Evolutionary conservation across 352 stramenopile genomes (phyloP).

Genomic region (Phytophthora ramorum): DNA sequence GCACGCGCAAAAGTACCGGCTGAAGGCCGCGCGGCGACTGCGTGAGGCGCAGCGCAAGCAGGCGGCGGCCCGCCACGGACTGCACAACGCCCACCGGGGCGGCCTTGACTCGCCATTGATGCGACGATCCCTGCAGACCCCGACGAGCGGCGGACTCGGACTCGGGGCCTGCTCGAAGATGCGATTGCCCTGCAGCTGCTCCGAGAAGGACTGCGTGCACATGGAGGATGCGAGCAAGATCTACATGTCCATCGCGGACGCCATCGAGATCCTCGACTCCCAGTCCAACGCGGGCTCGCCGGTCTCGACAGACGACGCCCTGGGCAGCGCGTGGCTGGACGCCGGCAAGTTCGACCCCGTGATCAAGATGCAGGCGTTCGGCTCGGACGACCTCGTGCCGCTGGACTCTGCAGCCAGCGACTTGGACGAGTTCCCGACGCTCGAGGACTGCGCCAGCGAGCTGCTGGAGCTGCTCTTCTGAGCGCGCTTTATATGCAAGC

Average conservation of each 20-base stretch:
- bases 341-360: conserved; percentile 21
- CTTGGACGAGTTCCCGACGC: conserved; percentile 53
- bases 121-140: conserved; percentile 23
- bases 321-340: conserved; percentile 27
- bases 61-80: conserved; percentile 43
- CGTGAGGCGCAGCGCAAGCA: conserved; percentile 63
- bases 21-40: conserved; percentile 67
- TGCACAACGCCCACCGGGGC: conserved; percentile 34
- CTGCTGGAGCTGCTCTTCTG: conserved; percentile 76
- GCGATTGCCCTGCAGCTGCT: conserved; percentile 36
- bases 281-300: conserved; percentile 28
- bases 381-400: conserved; percentile 30
- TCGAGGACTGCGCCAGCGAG: conserved; percentile 72
- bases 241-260: conserved; percentile 57
- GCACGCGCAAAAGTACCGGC: conserved; percentile 79
- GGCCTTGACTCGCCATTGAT: conserved; percentile 4
- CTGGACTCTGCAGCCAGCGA: conserved; percentile 46
- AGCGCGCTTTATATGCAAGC: conserved; percentile 4
- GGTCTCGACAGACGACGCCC: conserved; percentile 33
- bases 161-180: conserved; percentile 45
- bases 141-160: conserved; percentile 25
- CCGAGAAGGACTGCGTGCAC: conserved; percentile 41
- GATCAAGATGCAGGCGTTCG: conserved; percentile 27
- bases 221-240: conserved; percentile 44
- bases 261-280: conserved; percentile 53